Base-by-base conservation (phyloP, 352 stramenopile species). In the Globisporangium echinulatum region DNA sequence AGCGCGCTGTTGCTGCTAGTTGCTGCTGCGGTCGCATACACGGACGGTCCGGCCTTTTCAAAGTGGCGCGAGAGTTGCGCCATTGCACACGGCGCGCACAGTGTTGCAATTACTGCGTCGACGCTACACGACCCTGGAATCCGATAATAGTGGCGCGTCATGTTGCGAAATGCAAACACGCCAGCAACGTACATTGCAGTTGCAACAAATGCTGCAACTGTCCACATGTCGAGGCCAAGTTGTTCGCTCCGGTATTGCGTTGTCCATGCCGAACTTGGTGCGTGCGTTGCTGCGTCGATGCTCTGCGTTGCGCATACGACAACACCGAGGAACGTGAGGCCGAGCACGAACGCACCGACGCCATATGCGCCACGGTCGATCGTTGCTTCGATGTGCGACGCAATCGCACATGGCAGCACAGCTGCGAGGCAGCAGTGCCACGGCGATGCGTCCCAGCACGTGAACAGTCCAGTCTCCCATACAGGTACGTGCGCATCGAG, bases 81-180 rank as follows among this genome's bases (percentile, higher is more conserved):
- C 57, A 62, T 57, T 1, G 57, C 48, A 42, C 57, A 62, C 49
- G 57, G 48, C 14, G 49, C 49, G 49, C 57, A 62, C 14, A n/a
- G 9, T 1, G 48, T 14, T 5, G 49, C 49, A 44, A 57, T 39
- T 10, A 33, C 40, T 7, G 44, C 57, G 49, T 62, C 57, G n/a
- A 19, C 3, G 10, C 57, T 52, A 49, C 49, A 62, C 5, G 25
- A 52, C 11, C 57, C 57, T 14, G 57, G 57, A 40, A 62, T 56
- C 3, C 17, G 57, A 25, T 62, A 62, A 49, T 62, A 57, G 49
- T 57, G 49, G 14, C 57, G 57, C 57, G 49, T 52, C 49, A 62
- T 62, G 49, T 62, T 62, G 50, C 57, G 57, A 15, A 62, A 57
- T 38, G 57, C 57, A 11, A 62, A 57, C 11, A 62, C 49, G 13